phyloP scores from a whole-genome alignment of 2,329 filamentous ascomycete species.

The Ampelomyces quisqualis region DNA sequence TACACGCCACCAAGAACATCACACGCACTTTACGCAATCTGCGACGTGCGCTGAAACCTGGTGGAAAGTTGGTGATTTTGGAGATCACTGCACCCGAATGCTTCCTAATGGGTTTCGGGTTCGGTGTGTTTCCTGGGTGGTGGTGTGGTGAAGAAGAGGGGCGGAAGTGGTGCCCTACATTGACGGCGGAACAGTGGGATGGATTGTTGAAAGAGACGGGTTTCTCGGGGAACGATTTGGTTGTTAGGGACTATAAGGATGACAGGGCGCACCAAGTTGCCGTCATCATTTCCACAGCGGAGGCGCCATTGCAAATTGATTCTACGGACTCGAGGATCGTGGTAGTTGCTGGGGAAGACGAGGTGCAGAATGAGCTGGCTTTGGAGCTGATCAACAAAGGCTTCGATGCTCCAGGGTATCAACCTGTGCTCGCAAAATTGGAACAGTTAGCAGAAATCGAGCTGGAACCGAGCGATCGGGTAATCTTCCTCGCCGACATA shows the following conservation, averaged over 20 bases:
- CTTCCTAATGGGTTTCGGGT: conserved; percentile 7
- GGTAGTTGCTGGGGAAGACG: not conserved
- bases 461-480: not conserved
- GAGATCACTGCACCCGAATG: conserved; percentile 6
- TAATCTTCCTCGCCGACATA: not conserved
- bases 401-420: not conserved
- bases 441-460: not conserved
- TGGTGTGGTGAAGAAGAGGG: conserved; percentile 19
- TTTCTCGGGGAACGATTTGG: conserved; percentile 29
- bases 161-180: conserved; percentile 24
- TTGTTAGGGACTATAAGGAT: conserved; percentile 5
- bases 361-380: too few species aligned
- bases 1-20: conserved; percentile 17
- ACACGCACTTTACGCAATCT: conserved; percentile 9
- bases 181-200: conserved; percentile 37
- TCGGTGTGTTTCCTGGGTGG: conserved; percentile 17
- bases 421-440: not conserved
- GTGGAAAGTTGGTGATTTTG: conserved; percentile 14
- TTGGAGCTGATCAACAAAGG: not conserved
- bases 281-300: not conserved
- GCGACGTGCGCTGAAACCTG: conserved; percentile 15
- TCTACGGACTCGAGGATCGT: not conserved
- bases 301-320: not conserved
- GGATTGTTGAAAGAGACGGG: conserved; percentile 31
- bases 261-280: not conserved